Percentiles rank a stretch among this genome's conserved stretches.
phyloP scores from a whole-genome alignment of 768 basidiomycete species.

The Lentinus tigrinus region DNA sequence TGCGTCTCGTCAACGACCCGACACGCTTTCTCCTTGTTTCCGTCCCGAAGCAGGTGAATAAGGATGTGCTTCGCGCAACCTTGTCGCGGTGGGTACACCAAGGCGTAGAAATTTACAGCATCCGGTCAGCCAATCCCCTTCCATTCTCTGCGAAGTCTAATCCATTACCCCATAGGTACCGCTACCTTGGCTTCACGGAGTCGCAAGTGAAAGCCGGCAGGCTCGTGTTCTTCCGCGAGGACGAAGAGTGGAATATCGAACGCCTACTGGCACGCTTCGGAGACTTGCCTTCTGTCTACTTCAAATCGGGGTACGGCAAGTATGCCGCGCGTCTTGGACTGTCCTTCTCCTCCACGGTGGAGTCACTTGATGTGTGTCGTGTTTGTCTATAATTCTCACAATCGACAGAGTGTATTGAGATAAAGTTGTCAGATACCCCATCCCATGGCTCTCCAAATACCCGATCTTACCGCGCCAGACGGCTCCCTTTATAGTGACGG shows the following conservation, averaged over 20 bases:
- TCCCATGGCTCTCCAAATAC: slow-evolving; percentile 4
- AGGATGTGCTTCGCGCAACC: background rate
- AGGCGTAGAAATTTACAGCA: slow-evolving; percentile 3
- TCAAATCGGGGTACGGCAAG: slow-evolving; percentile 16
- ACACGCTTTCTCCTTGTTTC: slow-evolving; percentile 17
- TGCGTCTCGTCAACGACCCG: slow-evolving; percentile 15
- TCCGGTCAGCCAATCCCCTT: slow-evolving; percentile 3
- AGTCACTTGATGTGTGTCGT: slow-evolving; percentile 16
- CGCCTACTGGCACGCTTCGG: slow-evolving; percentile 11
- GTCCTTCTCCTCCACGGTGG: slow-evolving; percentile 19
- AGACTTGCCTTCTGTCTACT: slow-evolving; percentile 14
- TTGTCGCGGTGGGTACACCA: slow-evolving; percentile 5
- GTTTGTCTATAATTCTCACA: background rate
- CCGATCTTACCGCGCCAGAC: slow-evolving; percentile 12
- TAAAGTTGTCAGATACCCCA: background rate
- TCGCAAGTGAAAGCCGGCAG: slow-evolving; percentile 18
- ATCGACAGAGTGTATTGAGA: background rate
- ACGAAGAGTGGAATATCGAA: slow-evolving; percentile 16
- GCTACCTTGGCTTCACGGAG: slow-evolving; percentile 18
- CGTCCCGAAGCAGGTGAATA: background rate
- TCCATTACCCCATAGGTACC: slow-evolving; percentile 8
- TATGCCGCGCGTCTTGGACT: slow-evolving; percentile 19
- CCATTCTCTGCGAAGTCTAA: background rate
- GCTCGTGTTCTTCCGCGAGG: slow-evolving; percentile 20
- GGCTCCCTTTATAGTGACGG: slow-evolving; percentile 20